Evolutionary conservation across 306 rosid genomes (phyloP).

Genomic region (Mimosa pudica): DNA sequence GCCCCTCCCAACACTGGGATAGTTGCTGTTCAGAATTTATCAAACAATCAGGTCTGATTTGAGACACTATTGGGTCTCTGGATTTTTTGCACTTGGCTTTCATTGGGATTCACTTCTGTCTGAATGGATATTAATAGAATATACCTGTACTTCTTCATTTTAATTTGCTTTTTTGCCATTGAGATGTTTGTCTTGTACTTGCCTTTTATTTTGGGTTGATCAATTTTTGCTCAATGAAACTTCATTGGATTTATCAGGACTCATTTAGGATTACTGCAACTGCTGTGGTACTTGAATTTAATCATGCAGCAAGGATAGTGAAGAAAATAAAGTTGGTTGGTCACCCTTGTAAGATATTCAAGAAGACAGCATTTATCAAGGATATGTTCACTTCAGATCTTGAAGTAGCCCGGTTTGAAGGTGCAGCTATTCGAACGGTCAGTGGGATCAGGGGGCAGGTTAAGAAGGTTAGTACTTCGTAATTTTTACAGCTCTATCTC

Average conservation of each 20-base stretch:
- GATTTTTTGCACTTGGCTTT: slow-evolving; percentile 18
- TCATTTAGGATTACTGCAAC: slow-evolving; percentile 91
- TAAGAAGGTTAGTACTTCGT: slow-evolving; percentile 71
- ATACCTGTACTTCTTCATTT: background rate
- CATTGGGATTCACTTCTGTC: slow-evolving; percentile 5
- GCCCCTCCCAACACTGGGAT: slow-evolving; percentile 91
- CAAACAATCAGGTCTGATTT: slow-evolving; percentile 70
- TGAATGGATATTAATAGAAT: background rate
- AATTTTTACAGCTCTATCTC: slow-evolving; percentile 9
- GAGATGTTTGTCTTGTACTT: slow-evolving; percentile 22
- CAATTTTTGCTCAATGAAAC: slow-evolving; percentile 30
- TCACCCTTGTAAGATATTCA: slow-evolving; percentile 86
- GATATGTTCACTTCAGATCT: slow-evolving; percentile 95
- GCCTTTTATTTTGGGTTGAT: background rate
- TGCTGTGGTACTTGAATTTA: slow-evolving; percentile 83
- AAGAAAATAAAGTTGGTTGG: slow-evolving; percentile 97
- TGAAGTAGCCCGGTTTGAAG: slow-evolving; percentile 94
- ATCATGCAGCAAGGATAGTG: slow-evolving; percentile 71
- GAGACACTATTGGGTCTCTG: slow-evolving; percentile 15
- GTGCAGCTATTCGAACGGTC: slow-evolving; percentile 89
- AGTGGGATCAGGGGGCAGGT: slow-evolving; percentile 95
- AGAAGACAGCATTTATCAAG: slow-evolving; percentile 88
- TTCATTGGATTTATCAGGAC: slow-evolving; percentile 56
- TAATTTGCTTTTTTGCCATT: background rate
- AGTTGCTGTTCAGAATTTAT: slow-evolving; percentile 82